These are phyloP conservation scores for Penicillium argentinense DNA, from an alignment of 495 filamentous ascomycete species.

Conservation along the genomic window DNA sequence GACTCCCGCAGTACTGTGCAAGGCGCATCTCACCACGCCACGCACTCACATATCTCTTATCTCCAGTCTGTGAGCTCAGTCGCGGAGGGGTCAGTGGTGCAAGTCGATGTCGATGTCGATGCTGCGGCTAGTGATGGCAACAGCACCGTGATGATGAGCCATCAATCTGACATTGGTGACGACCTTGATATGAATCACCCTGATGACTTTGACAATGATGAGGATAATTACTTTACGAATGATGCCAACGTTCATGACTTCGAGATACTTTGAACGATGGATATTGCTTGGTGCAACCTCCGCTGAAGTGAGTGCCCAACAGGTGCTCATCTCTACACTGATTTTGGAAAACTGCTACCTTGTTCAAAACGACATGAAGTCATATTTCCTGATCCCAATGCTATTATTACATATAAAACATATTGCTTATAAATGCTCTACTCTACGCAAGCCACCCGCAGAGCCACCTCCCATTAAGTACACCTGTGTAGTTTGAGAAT, in stretches of 20 bases:
- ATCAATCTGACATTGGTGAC: conserved; percentile 11
- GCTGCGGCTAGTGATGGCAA: conserved; percentile 3
- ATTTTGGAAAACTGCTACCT: too few species aligned
- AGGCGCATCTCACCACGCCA: conserved; percentile 36
- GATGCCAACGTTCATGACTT: neutral
- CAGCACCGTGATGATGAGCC: conserved; percentile 10
- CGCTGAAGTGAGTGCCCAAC: too few species aligned
- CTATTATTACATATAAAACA: too few species aligned
- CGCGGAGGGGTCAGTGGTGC: neutral
- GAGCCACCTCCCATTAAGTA: too few species aligned
- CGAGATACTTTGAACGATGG: conserved; percentile 5
- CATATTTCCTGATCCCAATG: too few species aligned
- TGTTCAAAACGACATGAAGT: too few species aligned
- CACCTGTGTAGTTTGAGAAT: too few species aligned
- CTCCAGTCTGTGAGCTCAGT: conserved; percentile 26
- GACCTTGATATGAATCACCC: conserved; percentile 6
- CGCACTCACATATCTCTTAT: conserved; percentile 26
- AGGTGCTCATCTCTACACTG: too few species aligned
- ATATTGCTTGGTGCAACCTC: too few species aligned
- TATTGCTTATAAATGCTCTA: too few species aligned
- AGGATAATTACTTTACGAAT: neutral
- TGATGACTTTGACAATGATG: conserved; percentile 2
- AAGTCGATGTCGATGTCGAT: neutral
- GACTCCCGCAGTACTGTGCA: conserved; percentile 35
- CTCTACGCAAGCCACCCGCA: too few species aligned